These are phyloP conservation scores for Sarocladiaceae sp. DNA, from an alignment of 2,329 filamentous ascomycete genomes.

Conservation along the genomic window DNA sequence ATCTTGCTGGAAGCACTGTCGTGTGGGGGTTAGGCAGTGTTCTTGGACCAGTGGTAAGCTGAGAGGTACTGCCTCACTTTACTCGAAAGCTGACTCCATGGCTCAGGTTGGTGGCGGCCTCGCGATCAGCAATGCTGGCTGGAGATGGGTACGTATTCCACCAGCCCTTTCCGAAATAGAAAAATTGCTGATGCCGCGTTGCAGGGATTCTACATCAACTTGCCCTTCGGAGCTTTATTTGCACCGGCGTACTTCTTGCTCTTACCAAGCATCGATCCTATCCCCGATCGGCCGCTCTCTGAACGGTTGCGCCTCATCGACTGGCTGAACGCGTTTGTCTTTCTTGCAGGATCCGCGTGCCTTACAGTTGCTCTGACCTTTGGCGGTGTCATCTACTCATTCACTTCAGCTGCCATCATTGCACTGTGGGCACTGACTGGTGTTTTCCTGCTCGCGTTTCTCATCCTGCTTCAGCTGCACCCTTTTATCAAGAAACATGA, in stretches of 20 bases:
- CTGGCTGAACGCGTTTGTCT: constrained; percentile 33
- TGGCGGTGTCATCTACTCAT: constrained; percentile 37
- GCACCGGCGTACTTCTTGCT: constrained; percentile 19
- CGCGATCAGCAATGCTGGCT: constrained; percentile 26
- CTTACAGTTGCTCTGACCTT: constrained; percentile 41
- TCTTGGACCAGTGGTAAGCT: constrained; percentile 31
- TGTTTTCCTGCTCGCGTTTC: constrained; percentile 33
- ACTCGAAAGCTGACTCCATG: not conserved
- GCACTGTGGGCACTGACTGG: constrained; percentile 35
- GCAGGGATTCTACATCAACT: constrained; percentile 44
- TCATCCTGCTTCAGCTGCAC: constrained; percentile 29
- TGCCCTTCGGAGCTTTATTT: constrained; percentile 34
- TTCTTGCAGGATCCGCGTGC: constrained; percentile 28
- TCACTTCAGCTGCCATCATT: constrained; percentile 35
- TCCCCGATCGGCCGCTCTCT: constrained; percentile 11
- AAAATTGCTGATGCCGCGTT: too few relatives aligned
- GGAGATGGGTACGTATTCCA: constrained; percentile 25
- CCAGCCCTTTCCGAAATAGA: not conserved
- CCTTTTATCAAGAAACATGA: constrained; percentile 28
- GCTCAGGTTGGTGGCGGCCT: constrained; percentile 30
- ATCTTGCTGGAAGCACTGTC: constrained; percentile 15
- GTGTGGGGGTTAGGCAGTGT: constrained; percentile 34
- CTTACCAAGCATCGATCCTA: constrained; percentile 15
- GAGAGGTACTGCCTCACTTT: not conserved
- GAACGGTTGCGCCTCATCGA: constrained; percentile 31